phyloP scores from a whole-genome alignment of 164 flowering plant genomes.

The Vitis vinifera region ASM3070453v1 NC_081808.1:6827501-6828000 shows the following conservation, averaged over 20 bases:
- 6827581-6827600: conserved; percentile 42
- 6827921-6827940: conserved; percentile 27
- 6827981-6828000: neutral
- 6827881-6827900: conserved; percentile 24
- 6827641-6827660: conserved; percentile 14
- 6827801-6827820: conserved; percentile 18
- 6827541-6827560: conserved; percentile 51
- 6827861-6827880: conserved; percentile 14
- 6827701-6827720: conserved; percentile 19
- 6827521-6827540: conserved; percentile 58
- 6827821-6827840: conserved; percentile 9
- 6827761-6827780: conserved; percentile 10
- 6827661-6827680: conserved; percentile 16
- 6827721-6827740: conserved; percentile 2
- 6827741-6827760: conserved; percentile 30
- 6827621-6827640: conserved; percentile 14
- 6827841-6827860: conserved; percentile 21
- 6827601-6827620: conserved; percentile 19
- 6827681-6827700: conserved; percentile 18
- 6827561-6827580: conserved; percentile 41
- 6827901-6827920: conserved; percentile 28
- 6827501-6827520: conserved; percentile 52
- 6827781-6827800: conserved; percentile 6
- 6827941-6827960: conserved; percentile 39
- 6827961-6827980: conserved; percentile 28